Conservation (phyloP, 192 early-diverging fungal genomes). For the Entomortierella chlamydospora region DNA sequence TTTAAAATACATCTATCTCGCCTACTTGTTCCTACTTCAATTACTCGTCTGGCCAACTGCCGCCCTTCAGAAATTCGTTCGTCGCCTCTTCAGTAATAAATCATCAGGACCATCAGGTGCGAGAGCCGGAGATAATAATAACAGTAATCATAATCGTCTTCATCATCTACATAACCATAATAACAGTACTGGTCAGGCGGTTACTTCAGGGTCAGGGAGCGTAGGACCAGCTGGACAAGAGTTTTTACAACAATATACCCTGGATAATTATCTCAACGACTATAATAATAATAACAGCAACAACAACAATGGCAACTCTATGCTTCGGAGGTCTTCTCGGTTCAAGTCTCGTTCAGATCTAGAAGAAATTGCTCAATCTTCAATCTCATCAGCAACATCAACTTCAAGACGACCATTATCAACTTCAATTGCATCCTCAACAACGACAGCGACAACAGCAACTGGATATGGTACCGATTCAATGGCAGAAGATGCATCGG, state of each 20-base stretch:
- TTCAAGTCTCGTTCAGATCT: constrained; percentile 50
- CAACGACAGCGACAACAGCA: background rate
- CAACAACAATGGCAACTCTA: constrained; percentile 21
- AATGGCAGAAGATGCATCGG: constrained; percentile 49
- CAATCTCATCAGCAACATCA: constrained; percentile 3
- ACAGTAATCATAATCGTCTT: background rate
- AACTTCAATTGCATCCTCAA: background rate
- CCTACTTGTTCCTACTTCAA: constrained; percentile 36
- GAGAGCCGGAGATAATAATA: background rate
- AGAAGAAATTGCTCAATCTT: constrained; percentile 48
- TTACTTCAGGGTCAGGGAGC: background rate
- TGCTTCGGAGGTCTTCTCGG: constrained; percentile 41
- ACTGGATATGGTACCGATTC: constrained; percentile 50
- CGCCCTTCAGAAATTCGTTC: constrained; percentile 14
- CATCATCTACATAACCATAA: background rate
- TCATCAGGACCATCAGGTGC: background rate
- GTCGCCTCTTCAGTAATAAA: background rate
- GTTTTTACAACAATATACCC: constrained; percentile 51
- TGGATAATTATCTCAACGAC: constrained; percentile 37
- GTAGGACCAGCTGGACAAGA: constrained; percentile 44
- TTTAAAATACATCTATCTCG: constrained; percentile 45
- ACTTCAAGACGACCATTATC: constrained; percentile 9
- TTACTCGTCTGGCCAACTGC: constrained; percentile 24
- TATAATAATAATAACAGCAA: constrained; percentile 7
- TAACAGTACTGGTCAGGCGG: too few species aligned